phyloP scores from a whole-genome alignment of 1,284 basidiomycete species.

The Phellopilus nigrolimitatus region DNA sequence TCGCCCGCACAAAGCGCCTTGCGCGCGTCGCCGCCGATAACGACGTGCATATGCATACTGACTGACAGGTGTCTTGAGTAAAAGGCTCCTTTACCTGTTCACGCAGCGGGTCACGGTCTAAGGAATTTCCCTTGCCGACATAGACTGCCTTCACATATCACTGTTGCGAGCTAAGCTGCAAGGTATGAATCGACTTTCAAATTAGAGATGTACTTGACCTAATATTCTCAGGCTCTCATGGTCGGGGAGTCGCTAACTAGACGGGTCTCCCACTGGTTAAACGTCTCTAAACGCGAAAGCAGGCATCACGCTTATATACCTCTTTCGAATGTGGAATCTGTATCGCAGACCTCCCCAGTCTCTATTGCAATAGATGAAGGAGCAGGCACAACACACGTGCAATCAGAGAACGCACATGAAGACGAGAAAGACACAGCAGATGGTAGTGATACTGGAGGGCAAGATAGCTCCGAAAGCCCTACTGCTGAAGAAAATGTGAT shows the following conservation, averaged over 20 bases:
- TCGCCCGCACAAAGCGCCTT: too few relatives aligned
- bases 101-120: too few relatives aligned
- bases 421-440: background rate
- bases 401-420: background rate
- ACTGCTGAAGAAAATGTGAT: slow-evolving; percentile 46
- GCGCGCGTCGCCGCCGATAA: too few relatives aligned
- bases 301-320: slow-evolving; percentile 8
- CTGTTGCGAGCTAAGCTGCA: too few relatives aligned
- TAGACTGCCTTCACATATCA: too few relatives aligned
- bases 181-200: background rate
- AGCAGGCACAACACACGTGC: background rate
- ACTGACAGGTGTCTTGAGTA: too few relatives aligned
- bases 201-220: background rate
- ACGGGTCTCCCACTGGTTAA: slow-evolving; percentile 1
- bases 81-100: too few relatives aligned
- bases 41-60: too few relatives aligned
- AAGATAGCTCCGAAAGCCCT: slow-evolving; percentile 42
- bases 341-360: background rate
- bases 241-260: background rate
- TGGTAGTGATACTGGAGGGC: too few relatives aligned
- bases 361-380: background rate
- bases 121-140: too few relatives aligned
- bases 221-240: background rate
- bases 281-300: background rate
- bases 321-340: slow-evolving; percentile 7